phyloP scores from a whole-genome alignment of 1,284 basidiomycete genomes.

The Irpex sp. region DNA sequence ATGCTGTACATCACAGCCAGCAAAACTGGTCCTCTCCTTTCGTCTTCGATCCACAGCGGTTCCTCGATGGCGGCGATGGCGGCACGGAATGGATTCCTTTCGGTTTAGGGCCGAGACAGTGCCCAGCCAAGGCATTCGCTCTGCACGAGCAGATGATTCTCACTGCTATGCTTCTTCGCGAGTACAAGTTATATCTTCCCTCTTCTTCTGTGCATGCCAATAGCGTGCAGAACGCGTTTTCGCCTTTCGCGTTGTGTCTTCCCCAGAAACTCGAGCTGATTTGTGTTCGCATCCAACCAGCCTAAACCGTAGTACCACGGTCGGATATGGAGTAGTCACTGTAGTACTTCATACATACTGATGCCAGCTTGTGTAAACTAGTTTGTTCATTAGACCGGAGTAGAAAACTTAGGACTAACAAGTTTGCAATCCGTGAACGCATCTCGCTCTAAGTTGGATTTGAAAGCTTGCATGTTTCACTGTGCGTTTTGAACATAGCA shows the following conservation, averaged over 20 bases:
- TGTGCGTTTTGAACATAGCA: no score
- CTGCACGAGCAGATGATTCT: constrained; percentile 11
- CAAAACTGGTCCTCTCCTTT: neutral
- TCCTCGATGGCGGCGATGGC: neutral
- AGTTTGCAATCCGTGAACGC: no score
- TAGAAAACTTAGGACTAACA: no score
- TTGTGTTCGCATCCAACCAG: no score
- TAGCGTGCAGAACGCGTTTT: constrained; percentile 5
- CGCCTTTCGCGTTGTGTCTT: constrained; percentile 2
- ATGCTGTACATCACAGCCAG: constrained; percentile 7
- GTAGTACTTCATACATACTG: no score
- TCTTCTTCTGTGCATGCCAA: neutral
- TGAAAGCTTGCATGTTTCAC: no score
- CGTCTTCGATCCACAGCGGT: neutral
- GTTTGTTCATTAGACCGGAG: no score
- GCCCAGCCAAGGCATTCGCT: constrained; percentile 6
- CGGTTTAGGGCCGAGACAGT: constrained; percentile 9
- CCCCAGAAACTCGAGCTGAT: constrained; percentile 2
- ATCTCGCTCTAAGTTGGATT: no score
- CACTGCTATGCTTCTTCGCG: neutral
- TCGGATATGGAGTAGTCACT: no score
- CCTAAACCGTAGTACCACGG: no score
- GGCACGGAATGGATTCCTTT: constrained; percentile 5
- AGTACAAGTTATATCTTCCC: constrained; percentile 4
- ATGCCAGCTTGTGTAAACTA: no score